Evolutionary conservation across 345 rosid genomes (phyloP).

Genomic region (Arabis hirsuta): DNA sequence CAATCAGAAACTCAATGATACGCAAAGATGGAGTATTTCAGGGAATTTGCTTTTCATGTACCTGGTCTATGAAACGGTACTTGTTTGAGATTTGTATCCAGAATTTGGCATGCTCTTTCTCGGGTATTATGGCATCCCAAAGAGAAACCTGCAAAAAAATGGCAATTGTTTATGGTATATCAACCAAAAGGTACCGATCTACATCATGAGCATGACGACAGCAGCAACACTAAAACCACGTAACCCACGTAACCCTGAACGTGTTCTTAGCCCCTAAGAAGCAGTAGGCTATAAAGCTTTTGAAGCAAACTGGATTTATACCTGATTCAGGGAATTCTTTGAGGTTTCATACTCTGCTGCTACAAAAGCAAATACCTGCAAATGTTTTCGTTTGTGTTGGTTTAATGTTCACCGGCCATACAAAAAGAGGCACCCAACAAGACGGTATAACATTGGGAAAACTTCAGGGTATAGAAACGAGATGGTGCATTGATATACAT

Average conservation of each 20-base stretch:
- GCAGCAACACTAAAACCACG: constrained; percentile 6
- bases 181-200: not conserved
- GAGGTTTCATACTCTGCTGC: constrained; percentile 92
- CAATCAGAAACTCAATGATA: constrained; percentile 15
- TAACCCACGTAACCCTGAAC: constrained; percentile 3
- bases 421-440: constrained; percentile 3
- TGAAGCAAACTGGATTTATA: constrained; percentile 33
- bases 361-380: constrained; percentile 83
- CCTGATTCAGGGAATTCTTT: constrained; percentile 86
- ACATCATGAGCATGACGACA: not conserved
- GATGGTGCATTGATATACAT: not conserved
- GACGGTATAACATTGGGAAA: not conserved
- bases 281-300: not conserved
- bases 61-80: constrained; percentile 94
- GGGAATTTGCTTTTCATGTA: constrained; percentile 23
- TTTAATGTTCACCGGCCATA: constrained; percentile 1
- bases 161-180: not conserved
- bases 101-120: constrained; percentile 80
- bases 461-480: constrained; percentile 6
- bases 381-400: constrained; percentile 9
- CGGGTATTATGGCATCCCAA: constrained; percentile 91
- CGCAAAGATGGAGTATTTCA: not conserved
- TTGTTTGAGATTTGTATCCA: constrained; percentile 84
- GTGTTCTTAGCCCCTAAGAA: constrained; percentile 1
- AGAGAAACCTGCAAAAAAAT: constrained; percentile 65